These are phyloP conservation scores for Cocos nucifera DNA, from an alignment of 176 grass and related monocot species.

Conservation along the genomic window DNA sequence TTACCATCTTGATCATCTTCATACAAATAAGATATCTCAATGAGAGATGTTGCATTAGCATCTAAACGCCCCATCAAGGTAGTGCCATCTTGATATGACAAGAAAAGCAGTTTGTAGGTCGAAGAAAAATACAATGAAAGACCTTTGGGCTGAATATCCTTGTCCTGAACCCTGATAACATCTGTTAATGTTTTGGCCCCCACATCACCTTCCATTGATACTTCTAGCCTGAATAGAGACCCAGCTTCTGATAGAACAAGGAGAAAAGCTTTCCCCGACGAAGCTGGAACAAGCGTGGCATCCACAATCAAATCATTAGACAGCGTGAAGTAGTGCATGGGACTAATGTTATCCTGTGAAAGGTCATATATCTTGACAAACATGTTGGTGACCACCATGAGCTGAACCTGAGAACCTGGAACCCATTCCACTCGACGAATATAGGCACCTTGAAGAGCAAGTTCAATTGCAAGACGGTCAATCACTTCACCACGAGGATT, in stretches of 20 bases:
- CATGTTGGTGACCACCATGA: constrained; percentile 91
- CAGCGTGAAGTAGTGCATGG: constrained; percentile 86
- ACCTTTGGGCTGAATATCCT: constrained; percentile 53
- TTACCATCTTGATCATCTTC: constrained; percentile 78
- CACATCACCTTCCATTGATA: constrained; percentile 68
- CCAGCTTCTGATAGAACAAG: constrained; percentile 89
- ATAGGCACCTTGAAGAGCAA: constrained; percentile 88
- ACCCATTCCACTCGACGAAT: constrained; percentile 82
- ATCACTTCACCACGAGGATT: constrained; percentile 93
- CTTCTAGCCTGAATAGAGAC: constrained; percentile 69
- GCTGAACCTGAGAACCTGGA: constrained; percentile 88
- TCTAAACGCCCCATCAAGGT: constrained; percentile 76
- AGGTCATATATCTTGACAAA: constrained; percentile 99
- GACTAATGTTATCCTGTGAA: constrained; percentile 92
- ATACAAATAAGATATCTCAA: constrained; percentile 61
- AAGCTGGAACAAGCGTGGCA: constrained; percentile 68
- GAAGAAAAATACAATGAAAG: constrained; percentile 80
- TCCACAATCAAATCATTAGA: constrained; percentile 78
- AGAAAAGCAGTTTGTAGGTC: constrained; percentile 82
- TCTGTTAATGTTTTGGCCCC: constrained; percentile 82
- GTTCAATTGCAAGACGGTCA: constrained; percentile 91
- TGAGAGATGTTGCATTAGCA: constrained; percentile 51
- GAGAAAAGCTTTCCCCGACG: constrained; percentile 80
- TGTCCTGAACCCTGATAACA: constrained; percentile 46
- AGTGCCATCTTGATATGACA: constrained; percentile 79